Evolutionary conservation across 768 basidiomycete genomes (phyloP).

Genomic region (Boletus eberwhitei): DNA sequence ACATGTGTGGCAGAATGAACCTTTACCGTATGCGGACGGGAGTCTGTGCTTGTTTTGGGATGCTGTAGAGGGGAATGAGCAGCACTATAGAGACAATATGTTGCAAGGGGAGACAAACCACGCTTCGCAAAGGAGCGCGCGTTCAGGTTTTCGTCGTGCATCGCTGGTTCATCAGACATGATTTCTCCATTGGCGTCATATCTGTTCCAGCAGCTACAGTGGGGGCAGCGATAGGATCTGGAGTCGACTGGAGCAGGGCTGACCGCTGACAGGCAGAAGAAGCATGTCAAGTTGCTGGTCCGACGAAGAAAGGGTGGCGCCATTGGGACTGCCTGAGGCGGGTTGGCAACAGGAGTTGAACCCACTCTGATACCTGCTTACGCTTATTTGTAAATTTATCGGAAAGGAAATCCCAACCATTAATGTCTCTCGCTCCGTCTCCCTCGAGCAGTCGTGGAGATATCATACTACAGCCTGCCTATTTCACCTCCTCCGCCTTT

Average conservation of each 20-base stretch:
- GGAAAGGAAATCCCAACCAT: constrained; percentile 19
- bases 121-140: constrained; percentile 64
- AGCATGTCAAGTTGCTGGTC: constrained; percentile 53
- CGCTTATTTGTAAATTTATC: constrained; percentile 13
- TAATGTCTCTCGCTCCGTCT: constrained; percentile 48
- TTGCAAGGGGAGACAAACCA: constrained; percentile 41
- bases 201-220: constrained; percentile 73
- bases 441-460: constrained; percentile 60
- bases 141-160: constrained; percentile 80
- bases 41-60: constrained; percentile 69
- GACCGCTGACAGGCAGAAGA: constrained; percentile 60
- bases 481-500: constrained; percentile 77
- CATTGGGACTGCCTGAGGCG: constrained; percentile 10
- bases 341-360: neutral
- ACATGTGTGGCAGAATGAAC: constrained; percentile 83
- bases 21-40: constrained; percentile 52
- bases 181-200: constrained; percentile 73
- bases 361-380: neutral
- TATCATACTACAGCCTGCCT: constrained; percentile 64
- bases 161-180: constrained; percentile 81
- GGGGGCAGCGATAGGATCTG: constrained; percentile 59
- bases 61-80: constrained; percentile 37
- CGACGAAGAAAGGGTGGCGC: constrained; percentile 47
- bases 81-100: neutral
- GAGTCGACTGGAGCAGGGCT: constrained; percentile 44